Base-by-base conservation (phyloP, 768 basidiomycete genomes). In the Rhizopogon rudus region DNA sequence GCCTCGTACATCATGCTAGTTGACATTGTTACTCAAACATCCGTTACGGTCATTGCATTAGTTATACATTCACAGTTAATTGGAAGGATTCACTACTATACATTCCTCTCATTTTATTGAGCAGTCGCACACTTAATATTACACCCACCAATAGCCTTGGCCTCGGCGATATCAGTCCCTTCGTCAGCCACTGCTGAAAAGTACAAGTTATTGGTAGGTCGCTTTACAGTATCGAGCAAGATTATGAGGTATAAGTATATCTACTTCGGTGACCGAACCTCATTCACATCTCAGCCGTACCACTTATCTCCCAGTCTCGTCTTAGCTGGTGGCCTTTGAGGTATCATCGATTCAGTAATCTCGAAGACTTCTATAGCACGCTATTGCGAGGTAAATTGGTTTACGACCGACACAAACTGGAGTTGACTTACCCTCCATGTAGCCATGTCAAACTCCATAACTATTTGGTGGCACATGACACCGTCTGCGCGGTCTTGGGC, bases 361-460 rank as follows among this genome's bases (percentile, higher is more conserved):
- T 89, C 72, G 72, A 94, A 97, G 0, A 88, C 80, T 58, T 93
- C 81, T 62, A 91, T 97, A 7, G 96, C 93, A 10, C 87, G 82
- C 93, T 96, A 63, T 35, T 49, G 14, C 48, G 33, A 43, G 28
- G 31, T 50, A 13, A 12, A 29, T 25, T 31, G 10, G 6, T 20
- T 42, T 37, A 53, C 5, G 57, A 52, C 35, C 5, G 29, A 20
- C 10, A 29, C 37, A 17, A 9, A 17, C 12, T 42, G 16, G 28
- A 29, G 44, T 54, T 42, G 13, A 67, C 78, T 48, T 59, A 93
- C 95, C 81, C 79, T 72, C 95, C 95, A 99, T 0, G 87, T 86
- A 3, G 83, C 80, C 83, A 90, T 86, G 61, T 96, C 94, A 62
- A 98, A 85, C 68, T 98, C 94, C 59, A 97, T 77, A 0, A 99